Base-by-base conservation (phyloP, 2,329 filamentous ascomycete species). In the Clarireedia homoeocarpa region DNA sequence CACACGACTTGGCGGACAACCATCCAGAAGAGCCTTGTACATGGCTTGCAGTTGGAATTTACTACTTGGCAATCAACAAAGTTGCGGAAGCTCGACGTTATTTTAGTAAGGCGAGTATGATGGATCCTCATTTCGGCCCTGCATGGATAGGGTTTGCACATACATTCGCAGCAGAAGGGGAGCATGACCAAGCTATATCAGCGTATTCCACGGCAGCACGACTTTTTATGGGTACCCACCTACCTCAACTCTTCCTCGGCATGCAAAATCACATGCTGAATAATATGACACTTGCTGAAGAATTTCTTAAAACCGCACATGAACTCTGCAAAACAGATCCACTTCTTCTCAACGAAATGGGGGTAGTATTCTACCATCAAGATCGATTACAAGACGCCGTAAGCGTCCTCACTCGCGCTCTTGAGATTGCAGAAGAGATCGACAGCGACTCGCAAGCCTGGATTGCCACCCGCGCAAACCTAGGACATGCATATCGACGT, bases 91-190 rank as follows among this genome's bases (percentile, higher is more conserved):
- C 95, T 9, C 84, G 94, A 10, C 84, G 92, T 40, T 99, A 94
- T 75, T 99, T 99, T 71, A 95, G 89, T 67, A 99, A 99, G 73
- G 89, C 95, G 4, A 95, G 89, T 62, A 88, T 97, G 77, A 92
- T 99, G 85, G 91, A 99, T 68, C 89, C 92, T 6, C 92, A 97
- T 73, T 99, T 96, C 66, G 92, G 92, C 0, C 89, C 94, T 1
- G 94, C 94, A 3, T 99, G 94, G 94, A 97, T 99, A 62, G 94
- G 95, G 1, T 99, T 99, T 68, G 94, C 94, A 1, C 95, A 99
- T 71, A 99, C 94, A 0, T 99, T 99, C 70, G 94, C 94, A 1
- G 91, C 91, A 10, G 94, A 99, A 71, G 94, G 94, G 52, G 94
- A 99, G 71, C 91, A 97, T 71, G 94, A 99, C 70, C 94, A 99